Base-by-base conservation (phyloP, 352 stramenopile species). In the Albugo laibachii region DNA sequence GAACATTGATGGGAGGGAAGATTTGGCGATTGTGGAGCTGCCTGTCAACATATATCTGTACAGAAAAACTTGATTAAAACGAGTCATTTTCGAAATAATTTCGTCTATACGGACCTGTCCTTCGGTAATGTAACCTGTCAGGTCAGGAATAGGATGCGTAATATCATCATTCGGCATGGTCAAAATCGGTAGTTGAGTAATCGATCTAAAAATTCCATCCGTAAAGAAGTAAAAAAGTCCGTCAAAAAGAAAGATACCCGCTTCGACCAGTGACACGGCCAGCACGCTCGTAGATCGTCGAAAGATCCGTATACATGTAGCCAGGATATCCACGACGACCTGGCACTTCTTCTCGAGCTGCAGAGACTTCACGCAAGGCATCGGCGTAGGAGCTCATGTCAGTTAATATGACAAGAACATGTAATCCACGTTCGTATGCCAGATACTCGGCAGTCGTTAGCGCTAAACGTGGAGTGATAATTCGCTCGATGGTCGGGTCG, bases 101-200 rank as follows among this genome's bases (percentile, higher is more conserved):
- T 2, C n/a, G 37, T 13, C 24, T 37, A 12, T 36, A n/a, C 34
- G 21, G 59, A 76, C 94, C 78, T 98, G 95, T 54, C 94, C 95
- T 64, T 99, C 95, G 27, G 95, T 99, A 70, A 99, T 99, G 69
- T 99, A 99, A 35, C 95, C 95, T 51, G 95, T 99, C 49, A 99
- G 74, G 88, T 99, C 95, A 53, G 95, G 95, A 80, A 99, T 99
- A 51, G 95, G 95, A 63, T 99, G 95, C 41, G 95, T 99, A 72
- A 99, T 99, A 80, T 99, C 95, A 66, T 98, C 94, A 80, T 99
- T 99, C 53, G 95, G 95, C 94, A 99, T 99, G 41, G 95, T 99
- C 61, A 99, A 68, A 68, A 99, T 98, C 50, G 95, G 95, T 48
- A 99, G 74, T 72, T 99, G 94, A 42, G 95, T 99, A 64, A 99